Percentiles rank a stretch among this genome's conserved stretches.
Evolutionary conservation across 2,329 filamentous ascomycete species (phyloP).

Genomic region (Hirsutella thompsonii): DNA sequence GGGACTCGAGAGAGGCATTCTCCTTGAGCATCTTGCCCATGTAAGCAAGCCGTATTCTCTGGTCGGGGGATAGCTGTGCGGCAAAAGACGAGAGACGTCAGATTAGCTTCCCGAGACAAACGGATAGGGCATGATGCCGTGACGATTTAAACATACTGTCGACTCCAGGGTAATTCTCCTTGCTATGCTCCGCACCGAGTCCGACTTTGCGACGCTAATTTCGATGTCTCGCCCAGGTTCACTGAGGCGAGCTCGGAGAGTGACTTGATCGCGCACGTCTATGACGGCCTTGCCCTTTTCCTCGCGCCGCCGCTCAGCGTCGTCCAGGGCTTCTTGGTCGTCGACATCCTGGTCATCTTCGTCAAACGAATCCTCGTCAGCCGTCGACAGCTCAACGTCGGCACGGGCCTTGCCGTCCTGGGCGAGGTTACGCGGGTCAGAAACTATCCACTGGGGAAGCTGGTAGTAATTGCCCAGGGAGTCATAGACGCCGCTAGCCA

Average conservation of each 20-base stretch:
- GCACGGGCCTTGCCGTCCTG: constrained; percentile 18
- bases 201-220: constrained; percentile 41
- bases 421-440: constrained; percentile 46
- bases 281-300: constrained; percentile 47
- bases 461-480: constrained; percentile 56
- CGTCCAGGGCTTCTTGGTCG: constrained; percentile 20
- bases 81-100: neutral
- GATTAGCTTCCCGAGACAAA: neutral
- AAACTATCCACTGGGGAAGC: constrained; percentile 54
- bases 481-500: constrained; percentile 63
- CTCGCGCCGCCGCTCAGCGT: constrained; percentile 29
- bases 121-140: neutral
- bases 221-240: constrained; percentile 52
- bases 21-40: constrained; percentile 71
- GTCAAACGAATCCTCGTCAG: constrained; percentile 23
- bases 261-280: constrained; percentile 40
- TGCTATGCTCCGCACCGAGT: constrained; percentile 52
- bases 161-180: constrained; percentile 38
- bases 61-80: constrained; percentile 40
- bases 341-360: constrained; percentile 20
- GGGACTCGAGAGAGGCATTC: constrained; percentile 45
- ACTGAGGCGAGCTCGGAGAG: constrained; percentile 51
- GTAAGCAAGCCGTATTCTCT: constrained; percentile 61
- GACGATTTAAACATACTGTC: constrained; percentile 4
- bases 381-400: constrained; percentile 20